Conservation (phyloP, 192 early-diverging fungal genomes). For the Mortierella antarctica region DNA sequence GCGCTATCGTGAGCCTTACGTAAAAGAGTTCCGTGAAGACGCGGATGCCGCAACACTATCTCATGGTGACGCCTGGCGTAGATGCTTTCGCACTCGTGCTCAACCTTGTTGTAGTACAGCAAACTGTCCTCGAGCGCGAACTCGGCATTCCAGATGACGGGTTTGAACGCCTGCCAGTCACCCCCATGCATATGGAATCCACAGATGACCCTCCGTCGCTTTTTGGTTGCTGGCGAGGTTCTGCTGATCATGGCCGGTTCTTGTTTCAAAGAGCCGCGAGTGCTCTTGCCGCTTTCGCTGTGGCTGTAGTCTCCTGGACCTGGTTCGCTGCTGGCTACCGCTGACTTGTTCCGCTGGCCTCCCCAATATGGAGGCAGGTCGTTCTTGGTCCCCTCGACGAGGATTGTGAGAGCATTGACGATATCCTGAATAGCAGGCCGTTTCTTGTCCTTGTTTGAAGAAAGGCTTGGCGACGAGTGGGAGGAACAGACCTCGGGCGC, state of each 20-base stretch:
- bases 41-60: conserved; percentile 7
- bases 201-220: conserved; percentile 11
- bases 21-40: conserved; percentile 2
- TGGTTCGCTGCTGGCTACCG: no score
- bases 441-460: not conserved
- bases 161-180: conserved; percentile 18
- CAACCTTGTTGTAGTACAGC: no score
- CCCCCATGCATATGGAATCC: conserved; percentile 30
- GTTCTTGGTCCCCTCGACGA: not conserved
- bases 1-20: not conserved
- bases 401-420: not conserved
- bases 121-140: not conserved
- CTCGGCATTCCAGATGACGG: conserved; percentile 1
- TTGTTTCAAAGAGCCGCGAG: no score
- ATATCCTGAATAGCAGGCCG: not conserved
- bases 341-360: not conserved
- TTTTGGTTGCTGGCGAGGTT: not conserved
- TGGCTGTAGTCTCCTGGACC: no score
- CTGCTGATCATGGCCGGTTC: not conserved
- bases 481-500: not conserved
- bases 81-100: no score
- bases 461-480: not conserved
- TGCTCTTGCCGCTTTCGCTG: no score
- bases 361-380: not conserved
- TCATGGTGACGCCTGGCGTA: conserved; percentile 21